Conservation (phyloP, 345 rosid species). For the Excoecaria agallocha region DNA sequence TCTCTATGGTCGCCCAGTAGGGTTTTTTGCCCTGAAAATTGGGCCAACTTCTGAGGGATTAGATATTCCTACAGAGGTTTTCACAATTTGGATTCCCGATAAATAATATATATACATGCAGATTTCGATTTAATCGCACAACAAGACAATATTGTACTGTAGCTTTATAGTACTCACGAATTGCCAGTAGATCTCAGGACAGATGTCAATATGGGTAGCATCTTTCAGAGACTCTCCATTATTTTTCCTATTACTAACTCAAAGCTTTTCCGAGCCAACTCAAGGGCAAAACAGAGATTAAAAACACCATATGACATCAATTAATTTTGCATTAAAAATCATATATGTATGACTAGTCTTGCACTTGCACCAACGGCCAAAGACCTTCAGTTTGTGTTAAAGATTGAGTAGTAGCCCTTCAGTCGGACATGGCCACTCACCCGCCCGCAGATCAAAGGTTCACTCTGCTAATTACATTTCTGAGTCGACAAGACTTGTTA, state of each 20-base stretch:
- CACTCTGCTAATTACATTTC: constrained; percentile 3
- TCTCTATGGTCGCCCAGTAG: background rate
- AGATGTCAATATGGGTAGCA: background rate
- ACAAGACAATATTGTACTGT: background rate
- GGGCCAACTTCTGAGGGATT: background rate
- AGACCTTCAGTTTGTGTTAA: constrained; percentile 3
- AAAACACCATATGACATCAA: too few relatives aligned
- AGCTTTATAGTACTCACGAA: background rate
- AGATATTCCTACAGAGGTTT: background rate
- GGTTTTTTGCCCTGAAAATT: constrained; percentile 6
- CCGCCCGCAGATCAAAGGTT: background rate
- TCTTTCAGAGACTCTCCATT: background rate
- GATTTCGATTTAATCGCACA: background rate
- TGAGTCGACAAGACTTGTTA: background rate
- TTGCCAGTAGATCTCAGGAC: constrained; percentile 11
- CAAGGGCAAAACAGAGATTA: background rate
- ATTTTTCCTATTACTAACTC: background rate
- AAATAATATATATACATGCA: background rate
- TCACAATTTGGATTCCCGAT: background rate
- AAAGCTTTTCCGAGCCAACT: background rate
- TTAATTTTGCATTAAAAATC: background rate
- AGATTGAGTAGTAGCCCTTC: background rate
- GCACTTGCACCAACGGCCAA: constrained; percentile 6
- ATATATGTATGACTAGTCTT: background rate
- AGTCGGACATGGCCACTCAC: background rate